Conservation (phyloP, 306 rosid genomes). For the Prosopis cineraria region DNA sequence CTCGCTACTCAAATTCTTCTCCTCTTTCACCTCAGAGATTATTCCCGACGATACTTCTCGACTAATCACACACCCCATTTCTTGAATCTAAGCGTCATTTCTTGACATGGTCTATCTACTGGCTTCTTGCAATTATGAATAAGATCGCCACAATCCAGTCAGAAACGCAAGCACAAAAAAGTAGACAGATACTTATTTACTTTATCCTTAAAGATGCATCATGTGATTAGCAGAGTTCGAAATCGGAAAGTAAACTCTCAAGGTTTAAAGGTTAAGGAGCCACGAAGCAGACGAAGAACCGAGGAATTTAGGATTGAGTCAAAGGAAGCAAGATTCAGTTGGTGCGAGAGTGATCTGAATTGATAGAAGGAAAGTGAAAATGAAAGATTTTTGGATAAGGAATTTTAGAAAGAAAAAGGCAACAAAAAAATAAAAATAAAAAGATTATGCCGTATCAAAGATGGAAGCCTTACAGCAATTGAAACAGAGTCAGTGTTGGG, state of each 20-base stretch:
- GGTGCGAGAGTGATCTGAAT: conserved; percentile 39
- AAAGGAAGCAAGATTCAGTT: conserved; percentile 39
- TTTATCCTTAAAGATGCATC: conserved; percentile 11
- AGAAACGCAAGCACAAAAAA: neutral
- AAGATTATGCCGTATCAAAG: conserved; percentile 23
- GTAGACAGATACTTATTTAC: neutral
- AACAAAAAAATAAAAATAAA: conserved; percentile 18
- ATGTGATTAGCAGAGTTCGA: conserved; percentile 26
- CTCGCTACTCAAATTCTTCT: conserved; percentile 52
- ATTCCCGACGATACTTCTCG: conserved; percentile 69
- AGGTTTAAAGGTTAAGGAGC: conserved; percentile 22
- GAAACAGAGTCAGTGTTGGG: conserved; percentile 31
- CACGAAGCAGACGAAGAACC: conserved; percentile 11
- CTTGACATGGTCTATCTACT: conserved; percentile 47
- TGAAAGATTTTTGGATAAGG: conserved; percentile 22
- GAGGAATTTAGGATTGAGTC: conserved; percentile 26
- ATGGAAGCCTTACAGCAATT: conserved; percentile 47
- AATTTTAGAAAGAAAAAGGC: conserved; percentile 34
- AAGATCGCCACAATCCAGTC: conserved; percentile 44
- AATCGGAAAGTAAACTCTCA: conserved; percentile 26
- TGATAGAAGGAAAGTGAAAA: conserved; percentile 39
- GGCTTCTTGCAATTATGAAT: conserved; percentile 21
- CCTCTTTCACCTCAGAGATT: conserved; percentile 61
- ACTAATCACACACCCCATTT: conserved; percentile 87
- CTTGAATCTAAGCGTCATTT: conserved; percentile 63